Evolutionary conservation across 176 grass and related monocot species (phyloP).

Genomic region (Oryza officinalis): DNA sequence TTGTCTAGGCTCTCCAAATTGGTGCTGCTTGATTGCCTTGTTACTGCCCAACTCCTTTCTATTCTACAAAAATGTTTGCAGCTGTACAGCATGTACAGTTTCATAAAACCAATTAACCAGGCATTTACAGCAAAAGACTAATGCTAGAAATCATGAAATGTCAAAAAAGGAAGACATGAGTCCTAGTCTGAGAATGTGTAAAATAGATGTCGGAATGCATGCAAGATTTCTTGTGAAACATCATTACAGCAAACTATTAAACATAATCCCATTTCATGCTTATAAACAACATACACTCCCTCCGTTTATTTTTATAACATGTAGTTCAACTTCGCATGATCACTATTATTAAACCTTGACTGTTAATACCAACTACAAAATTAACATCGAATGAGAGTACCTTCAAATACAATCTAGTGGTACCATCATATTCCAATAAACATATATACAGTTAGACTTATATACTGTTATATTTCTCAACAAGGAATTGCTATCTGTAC

Average conservation of each 20-base stretch:
- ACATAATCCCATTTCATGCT: conserved; percentile 14
- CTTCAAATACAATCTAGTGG: not conserved
- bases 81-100: not conserved
- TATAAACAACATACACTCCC: conserved; percentile 11
- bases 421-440: not conserved
- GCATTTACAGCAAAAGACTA: conserved; percentile 4
- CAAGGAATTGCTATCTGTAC: not conserved
- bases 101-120: conserved; percentile 16
- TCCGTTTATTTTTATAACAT: not conserved
- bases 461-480: not conserved
- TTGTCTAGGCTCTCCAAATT: conserved; percentile 3
- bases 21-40: not conserved
- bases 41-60: conserved; percentile 27
- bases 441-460: not conserved
- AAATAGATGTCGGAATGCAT: conserved; percentile 8
- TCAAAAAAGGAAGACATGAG: not conserved
- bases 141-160: not conserved
- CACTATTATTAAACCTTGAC: not conserved
- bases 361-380: not conserved
- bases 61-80: conserved; percentile 5
- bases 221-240: conserved; percentile 23
- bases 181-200: not conserved
- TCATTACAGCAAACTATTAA: conserved; percentile 13
- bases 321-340: not conserved
- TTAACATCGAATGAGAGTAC: not conserved